A percentile compares a stretch with the other conserved stretches of the same genome.
phyloP scores from a whole-genome alignment of 192 early-diverging fungal genomes.

The Coemansia guatemalensis region DNA sequence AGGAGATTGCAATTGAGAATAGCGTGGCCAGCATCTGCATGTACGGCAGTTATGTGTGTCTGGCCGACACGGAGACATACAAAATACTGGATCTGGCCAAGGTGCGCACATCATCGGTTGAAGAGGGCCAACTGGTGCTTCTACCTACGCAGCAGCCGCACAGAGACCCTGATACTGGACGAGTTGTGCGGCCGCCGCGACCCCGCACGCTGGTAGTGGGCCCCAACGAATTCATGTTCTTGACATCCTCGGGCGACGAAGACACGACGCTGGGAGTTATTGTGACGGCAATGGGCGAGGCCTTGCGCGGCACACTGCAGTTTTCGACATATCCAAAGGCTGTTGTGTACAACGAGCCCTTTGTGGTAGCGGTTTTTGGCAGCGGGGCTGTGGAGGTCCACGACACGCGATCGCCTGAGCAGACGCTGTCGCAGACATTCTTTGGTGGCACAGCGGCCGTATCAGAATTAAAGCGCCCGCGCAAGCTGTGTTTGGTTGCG shows the following conservation, averaged over 20 bases:
- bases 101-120: constrained; percentile 17
- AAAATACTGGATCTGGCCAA: constrained; percentile 43
- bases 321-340: constrained; percentile 44
- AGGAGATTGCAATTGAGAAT: constrained; percentile 21
- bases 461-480: constrained; percentile 11
- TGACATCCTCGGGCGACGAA: constrained; percentile 40
- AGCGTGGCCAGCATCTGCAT: constrained; percentile 46
- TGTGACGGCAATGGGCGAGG: constrained; percentile 51
- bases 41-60: constrained; percentile 47
- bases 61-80: constrained; percentile 50
- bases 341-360: constrained; percentile 45
- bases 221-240: constrained; percentile 49
- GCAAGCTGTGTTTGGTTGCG: constrained; percentile 16
- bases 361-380: constrained; percentile 32
- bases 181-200: constrained; percentile 37
- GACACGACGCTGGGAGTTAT: constrained; percentile 48
- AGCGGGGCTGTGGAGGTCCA: constrained; percentile 32
- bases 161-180: constrained; percentile 27
- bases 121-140: constrained; percentile 30
- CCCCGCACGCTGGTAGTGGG: constrained; percentile 51
- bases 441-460: constrained; percentile 8
- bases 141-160: constrained; percentile 50
- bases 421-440: constrained; percentile 31
- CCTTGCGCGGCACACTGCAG: constrained; percentile 49
- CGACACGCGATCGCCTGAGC: constrained; percentile 39